A percentile compares a stretch with the other conserved stretches of the same genome.
Evolutionary conservation across 805 yeast genomes (phyloP).

Genomic region (Sugiyamaella qingdaonensis): DNA sequence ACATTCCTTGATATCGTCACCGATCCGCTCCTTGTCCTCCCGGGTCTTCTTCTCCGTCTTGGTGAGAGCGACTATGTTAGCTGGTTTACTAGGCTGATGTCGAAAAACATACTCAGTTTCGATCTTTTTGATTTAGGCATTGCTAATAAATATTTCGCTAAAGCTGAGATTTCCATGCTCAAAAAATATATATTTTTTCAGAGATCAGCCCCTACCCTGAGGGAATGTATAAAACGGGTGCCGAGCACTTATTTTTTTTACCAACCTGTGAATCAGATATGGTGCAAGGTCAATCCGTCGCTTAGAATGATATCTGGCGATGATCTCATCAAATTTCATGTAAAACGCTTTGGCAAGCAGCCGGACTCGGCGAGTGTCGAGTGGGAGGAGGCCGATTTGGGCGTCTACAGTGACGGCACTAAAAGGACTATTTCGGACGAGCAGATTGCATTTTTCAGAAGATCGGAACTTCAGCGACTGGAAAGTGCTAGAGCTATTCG

Average conservation of each 20-base stretch:
- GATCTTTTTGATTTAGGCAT: slow-evolving; percentile 99
- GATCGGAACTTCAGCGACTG: slow-evolving; percentile 13
- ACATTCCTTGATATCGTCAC: slow-evolving; percentile 81
- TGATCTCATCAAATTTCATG: slow-evolving; percentile 18
- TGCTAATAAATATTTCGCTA: slow-evolving; percentile 17
- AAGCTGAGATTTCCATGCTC: neutral
- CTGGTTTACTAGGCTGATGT: neutral
- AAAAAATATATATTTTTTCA: neutral
- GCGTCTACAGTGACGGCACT: slow-evolving; percentile 22
- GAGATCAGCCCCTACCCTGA: neutral
- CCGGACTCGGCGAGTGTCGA: neutral
- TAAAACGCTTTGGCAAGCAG: slow-evolving; percentile 12
- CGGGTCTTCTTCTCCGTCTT: slow-evolving; percentile 95
- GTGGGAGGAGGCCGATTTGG: neutral
- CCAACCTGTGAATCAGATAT: neutral
- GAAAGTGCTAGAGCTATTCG: neutral
- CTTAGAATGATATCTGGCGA: slow-evolving; percentile 4
- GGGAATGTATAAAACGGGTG: neutral
- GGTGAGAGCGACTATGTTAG: slow-evolving; percentile 67
- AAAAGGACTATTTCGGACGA: slow-evolving; percentile 24
- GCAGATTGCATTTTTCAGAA: slow-evolving; percentile 22
- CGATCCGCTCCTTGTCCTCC: slow-evolving; percentile 85
- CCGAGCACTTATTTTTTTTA: neutral
- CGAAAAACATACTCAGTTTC: slow-evolving; percentile 49
- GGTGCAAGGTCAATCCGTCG: neutral